Evolutionary conservation across 306 rosid species (phyloP), one percentile per base, ranked within the genome.

Genomic region (Albizia julibrissin): DNA sequence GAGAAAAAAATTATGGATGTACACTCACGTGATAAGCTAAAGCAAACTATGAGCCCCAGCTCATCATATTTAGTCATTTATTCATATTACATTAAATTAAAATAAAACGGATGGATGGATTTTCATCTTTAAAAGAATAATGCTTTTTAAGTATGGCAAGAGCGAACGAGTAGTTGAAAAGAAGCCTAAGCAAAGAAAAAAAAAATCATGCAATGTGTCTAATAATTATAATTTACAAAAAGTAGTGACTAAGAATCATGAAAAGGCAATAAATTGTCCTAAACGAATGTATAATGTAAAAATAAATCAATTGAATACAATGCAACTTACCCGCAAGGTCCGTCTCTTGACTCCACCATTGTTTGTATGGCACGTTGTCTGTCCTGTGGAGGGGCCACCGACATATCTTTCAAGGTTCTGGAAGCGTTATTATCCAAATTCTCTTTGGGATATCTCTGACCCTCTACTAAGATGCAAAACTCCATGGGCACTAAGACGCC

Each of bases 321-420:
- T 84, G 69, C 26, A 43, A 85, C 87, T 67, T 89, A 93, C 98
- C 97, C 90, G 24, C 94, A 89, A 85, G 96, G 96, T 75, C 98
- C 98, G 73, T 86, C 87, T 13, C 69, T 69, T 16, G 97, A 90
- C 64, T n/a, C 81, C 58, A 86, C 91, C 94, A 91, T 89, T 49
- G 26, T 68, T 59, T 67, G 82, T 79, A 93, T 93, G 22, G 74
- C 75, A 21, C 21, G 8, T 84, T 79, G 75, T 84, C 98, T 86
- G 4, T 14, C 81, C 16, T 18, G 31, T 33, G 96, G 91, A 47
- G 10, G 42, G 71, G 81, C 81, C 50, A 91, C 59, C 69, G 96
- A 89, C 86, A 82, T 80, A 0, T 74, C 39, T 83, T 85, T 89
- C 88, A 93, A 82, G 68, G 59, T 76, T 10, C 74, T 33, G 2